A percentile compares a stretch with the other conserved stretches of the same genome.
These are phyloP conservation scores for Hymenoscyphus salicellus DNA, from an alignment of 2,329 filamentous ascomycete genomes.

Conservation along the genomic window DNA sequence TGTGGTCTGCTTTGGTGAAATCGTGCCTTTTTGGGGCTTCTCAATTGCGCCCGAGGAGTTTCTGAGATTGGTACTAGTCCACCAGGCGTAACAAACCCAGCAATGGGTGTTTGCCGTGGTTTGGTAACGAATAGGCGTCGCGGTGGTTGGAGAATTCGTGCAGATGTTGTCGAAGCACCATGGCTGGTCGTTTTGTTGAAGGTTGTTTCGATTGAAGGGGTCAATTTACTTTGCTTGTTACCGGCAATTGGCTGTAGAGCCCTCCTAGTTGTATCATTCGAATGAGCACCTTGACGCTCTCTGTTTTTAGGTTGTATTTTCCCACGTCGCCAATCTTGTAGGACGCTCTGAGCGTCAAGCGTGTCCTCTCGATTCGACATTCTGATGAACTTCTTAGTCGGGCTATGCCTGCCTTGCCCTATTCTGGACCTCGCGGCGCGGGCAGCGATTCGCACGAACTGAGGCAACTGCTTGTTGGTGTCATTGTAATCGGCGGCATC, in stretches of 20 bases:
- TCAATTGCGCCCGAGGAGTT: neutral
- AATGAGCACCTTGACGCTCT: neutral
- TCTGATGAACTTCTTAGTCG: slow-evolving; percentile 54
- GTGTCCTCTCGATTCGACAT: slow-evolving; percentile 61
- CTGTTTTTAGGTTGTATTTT: slow-evolving; percentile 25
- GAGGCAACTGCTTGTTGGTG: slow-evolving; percentile 40
- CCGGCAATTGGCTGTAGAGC: slow-evolving; percentile 22
- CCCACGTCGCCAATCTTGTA: slow-evolving; percentile 53
- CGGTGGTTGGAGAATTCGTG: neutral
- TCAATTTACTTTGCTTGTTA: slow-evolving; percentile 26
- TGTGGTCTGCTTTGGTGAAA: neutral
- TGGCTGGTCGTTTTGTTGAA: neutral
- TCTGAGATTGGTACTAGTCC: neutral
- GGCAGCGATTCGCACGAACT: slow-evolving; percentile 60
- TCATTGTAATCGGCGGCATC: slow-evolving; percentile 48
- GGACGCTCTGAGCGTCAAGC: slow-evolving; percentile 51
- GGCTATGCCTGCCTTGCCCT: slow-evolving; percentile 54
- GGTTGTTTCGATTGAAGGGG: slow-evolving; percentile 8
- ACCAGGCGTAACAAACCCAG: slow-evolving; percentile 35
- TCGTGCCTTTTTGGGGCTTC: neutral
- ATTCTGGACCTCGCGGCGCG: slow-evolving; percentile 50
- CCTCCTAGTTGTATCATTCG: neutral
- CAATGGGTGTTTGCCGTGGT: slow-evolving; percentile 27
- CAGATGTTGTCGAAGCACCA: neutral
- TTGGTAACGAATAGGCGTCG: slow-evolving; percentile 27